Conservation (phyloP, 2,329 filamentous ascomycete species). For the Lecanoromycetidae sp. region DNA sequence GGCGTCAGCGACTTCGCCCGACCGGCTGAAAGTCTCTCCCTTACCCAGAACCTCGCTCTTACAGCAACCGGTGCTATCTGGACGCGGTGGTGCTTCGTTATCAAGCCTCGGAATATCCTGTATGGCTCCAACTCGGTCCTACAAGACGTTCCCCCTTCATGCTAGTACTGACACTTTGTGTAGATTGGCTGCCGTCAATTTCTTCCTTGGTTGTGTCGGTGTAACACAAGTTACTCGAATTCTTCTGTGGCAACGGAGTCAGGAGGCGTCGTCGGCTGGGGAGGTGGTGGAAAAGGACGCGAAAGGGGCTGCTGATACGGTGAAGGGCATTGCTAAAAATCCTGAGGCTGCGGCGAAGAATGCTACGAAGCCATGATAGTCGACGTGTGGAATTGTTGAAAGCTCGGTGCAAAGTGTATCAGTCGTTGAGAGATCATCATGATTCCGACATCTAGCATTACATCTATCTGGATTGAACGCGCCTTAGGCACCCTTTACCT, state of each 20-base stretch:
- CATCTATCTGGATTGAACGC: too few species aligned
- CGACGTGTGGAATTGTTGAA: background rate
- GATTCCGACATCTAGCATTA: too few species aligned
- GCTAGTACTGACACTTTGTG: conserved; percentile 2
- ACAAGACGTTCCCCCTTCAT: background rate
- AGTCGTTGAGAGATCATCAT: too few species aligned
- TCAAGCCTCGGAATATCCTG: conserved; percentile 86
- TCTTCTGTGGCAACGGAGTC: conserved; percentile 47
- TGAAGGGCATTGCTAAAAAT: conserved; percentile 24
- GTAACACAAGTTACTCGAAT: conserved; percentile 73
- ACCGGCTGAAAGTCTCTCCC: conserved; percentile 80
- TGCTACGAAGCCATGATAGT: conserved; percentile 17
- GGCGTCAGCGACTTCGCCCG: conserved; percentile 85
- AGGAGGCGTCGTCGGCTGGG: conserved; percentile 38
- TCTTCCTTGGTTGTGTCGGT: conserved; percentile 87
- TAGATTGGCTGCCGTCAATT: conserved; percentile 89
- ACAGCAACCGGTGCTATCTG: conserved; percentile 89
- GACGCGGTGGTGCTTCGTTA: conserved; percentile 98
- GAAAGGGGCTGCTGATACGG: conserved; percentile 20
- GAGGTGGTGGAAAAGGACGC: conserved; percentile 26
- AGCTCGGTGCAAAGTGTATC: too few species aligned
- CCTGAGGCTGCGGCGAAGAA: conserved; percentile 27
- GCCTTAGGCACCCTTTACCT: too few species aligned
- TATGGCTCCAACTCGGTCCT: conserved; percentile 32
- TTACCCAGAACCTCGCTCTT: conserved; percentile 83